phyloP scores from a whole-genome alignment of 352 stramenopile species.

The Globisporangium acanthophoron region DNA sequence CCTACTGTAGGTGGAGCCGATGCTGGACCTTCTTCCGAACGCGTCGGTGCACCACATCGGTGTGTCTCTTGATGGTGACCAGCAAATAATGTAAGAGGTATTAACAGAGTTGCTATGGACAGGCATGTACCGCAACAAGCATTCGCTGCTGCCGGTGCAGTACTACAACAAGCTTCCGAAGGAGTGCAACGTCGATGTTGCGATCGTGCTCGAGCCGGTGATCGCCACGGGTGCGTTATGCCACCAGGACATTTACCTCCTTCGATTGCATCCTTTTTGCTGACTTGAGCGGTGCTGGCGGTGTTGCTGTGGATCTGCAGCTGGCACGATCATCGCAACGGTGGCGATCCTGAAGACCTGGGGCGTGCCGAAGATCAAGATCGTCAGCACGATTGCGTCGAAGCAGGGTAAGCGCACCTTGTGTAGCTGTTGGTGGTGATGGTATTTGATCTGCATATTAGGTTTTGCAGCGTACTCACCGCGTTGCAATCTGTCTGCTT shows the following conservation, averaged over 20 bases:
- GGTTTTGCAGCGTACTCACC: background rate
- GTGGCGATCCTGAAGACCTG: slow-evolving; percentile 95
- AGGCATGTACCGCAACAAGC: slow-evolving; percentile 90
- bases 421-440: background rate
- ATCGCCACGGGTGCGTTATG: slow-evolving; percentile 88
- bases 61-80: slow-evolving; percentile 36
- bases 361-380: slow-evolving; percentile 91
- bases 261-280: background rate
- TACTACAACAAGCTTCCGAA: slow-evolving; percentile 99
- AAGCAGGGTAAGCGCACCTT: slow-evolving; percentile 53
- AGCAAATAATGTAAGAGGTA: background rate
- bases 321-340: slow-evolving; percentile 92
- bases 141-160: slow-evolving; percentile 92
- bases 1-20: slow-evolving; percentile 86
- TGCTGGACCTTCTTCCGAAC: slow-evolving; percentile 96
- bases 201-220: slow-evolving; percentile 96
- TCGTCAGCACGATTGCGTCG: slow-evolving; percentile 92
- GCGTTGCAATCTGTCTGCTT: background rate
- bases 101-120: background rate
- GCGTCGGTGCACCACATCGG: slow-evolving; percentile 97
- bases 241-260: background rate
- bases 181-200: slow-evolving; percentile 88
- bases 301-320: slow-evolving; percentile 15
- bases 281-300: background rate
- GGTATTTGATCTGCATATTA: background rate